phyloP scores from a whole-genome alignment of 352 stramenopile species.

The Pythium volutum region DNA sequence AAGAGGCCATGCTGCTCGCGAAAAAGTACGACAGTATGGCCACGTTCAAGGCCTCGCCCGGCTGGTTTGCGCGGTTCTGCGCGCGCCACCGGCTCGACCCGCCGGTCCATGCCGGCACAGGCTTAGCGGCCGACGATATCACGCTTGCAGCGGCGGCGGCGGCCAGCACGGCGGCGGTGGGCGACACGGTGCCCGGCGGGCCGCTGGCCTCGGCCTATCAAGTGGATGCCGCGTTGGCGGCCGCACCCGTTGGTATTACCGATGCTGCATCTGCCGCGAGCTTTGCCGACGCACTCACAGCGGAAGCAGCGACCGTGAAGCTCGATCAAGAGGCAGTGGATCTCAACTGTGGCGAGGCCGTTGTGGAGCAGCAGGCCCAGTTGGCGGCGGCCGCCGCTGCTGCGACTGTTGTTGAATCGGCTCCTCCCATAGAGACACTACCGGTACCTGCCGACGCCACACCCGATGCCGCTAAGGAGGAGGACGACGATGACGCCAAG shows the following conservation, averaged over 20 bases:
- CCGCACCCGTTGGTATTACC: not conserved
- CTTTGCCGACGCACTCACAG: conserved; percentile 9
- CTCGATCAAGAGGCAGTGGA: conserved; percentile 8
- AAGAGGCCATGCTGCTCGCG: conserved; percentile 78
- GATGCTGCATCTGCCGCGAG: not conserved
- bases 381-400: not conserved
- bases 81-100: conserved; percentile 79
- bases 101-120: conserved; percentile 30
- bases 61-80: conserved; percentile 88
- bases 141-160: no score
- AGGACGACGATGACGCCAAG: conserved; percentile 2
- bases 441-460: not conserved
- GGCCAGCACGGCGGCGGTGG: conserved; percentile 21
- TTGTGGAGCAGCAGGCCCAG: conserved; percentile 15
- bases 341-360: conserved; percentile 24
- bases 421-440: not conserved
- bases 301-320: not conserved
- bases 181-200: conserved; percentile 28
- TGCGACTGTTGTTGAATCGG: not conserved
- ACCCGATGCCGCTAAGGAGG: not conserved
- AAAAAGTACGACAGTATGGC: conserved; percentile 85
- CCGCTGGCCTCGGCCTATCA: conserved; percentile 28
- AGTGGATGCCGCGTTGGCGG: conserved; percentile 11
- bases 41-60: conserved; percentile 83
- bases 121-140: conserved; percentile 14